These are phyloP conservation scores for Stephania japonica DNA, from an alignment of 164 flowering plant genomes.

Conservation along the genomic window DNA sequence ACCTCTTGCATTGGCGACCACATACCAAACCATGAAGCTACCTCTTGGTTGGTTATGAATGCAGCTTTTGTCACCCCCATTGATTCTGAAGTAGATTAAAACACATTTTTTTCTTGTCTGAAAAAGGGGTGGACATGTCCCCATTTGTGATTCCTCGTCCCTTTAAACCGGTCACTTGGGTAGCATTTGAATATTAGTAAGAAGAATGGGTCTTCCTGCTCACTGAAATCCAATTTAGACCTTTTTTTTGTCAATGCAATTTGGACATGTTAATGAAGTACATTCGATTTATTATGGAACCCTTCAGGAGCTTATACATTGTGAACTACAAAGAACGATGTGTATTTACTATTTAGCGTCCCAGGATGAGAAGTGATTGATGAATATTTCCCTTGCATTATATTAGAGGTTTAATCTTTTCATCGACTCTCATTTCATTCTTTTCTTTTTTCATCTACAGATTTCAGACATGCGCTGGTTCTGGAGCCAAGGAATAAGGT, in stretches of 20 bases:
- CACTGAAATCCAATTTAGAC: not conserved
- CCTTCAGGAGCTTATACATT: not conserved
- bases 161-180: not conserved
- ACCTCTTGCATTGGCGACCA: too few relatives aligned
- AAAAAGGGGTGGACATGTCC: not conserved
- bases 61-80: not conserved
- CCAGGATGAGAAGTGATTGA: not conserved
- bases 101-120: not conserved
- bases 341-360: too few relatives aligned
- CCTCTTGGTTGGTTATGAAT: not conserved
- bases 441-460: conserved; percentile 32
- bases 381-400: not conserved
- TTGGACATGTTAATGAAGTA: not conserved
- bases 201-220: not conserved
- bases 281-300: not conserved
- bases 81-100: too few relatives aligned
- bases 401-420: not conserved
- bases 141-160: not conserved
- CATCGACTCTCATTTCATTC: not conserved
- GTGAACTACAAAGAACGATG: not conserved
- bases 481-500: conserved; percentile 91
- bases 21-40: too few relatives aligned
- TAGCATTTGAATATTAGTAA: not conserved
- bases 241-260: too few relatives aligned
- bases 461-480: conserved; percentile 91